Conservation (phyloP, 1,284 basidiomycete genomes). For the Microbotryum silenes-acaulis region DNA sequence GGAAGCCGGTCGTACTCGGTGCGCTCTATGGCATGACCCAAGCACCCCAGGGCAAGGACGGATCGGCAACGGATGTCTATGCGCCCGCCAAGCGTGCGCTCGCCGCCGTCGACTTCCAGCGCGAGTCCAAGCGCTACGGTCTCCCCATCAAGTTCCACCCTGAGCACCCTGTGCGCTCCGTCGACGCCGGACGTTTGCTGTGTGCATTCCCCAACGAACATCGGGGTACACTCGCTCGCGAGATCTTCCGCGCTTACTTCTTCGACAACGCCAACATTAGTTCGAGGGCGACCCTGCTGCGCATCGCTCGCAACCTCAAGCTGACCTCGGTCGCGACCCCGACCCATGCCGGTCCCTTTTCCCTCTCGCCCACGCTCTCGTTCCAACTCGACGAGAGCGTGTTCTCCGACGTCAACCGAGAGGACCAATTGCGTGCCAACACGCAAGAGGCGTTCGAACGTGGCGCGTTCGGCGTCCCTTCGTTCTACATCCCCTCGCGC, state of each 20-base stretch:
- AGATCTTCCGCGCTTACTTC: conserved; percentile 7
- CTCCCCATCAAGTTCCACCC: conserved; percentile 7
- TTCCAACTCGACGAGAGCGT: conserved; percentile 8
- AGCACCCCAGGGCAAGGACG: conserved; percentile 12
- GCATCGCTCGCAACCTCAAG: conserved; percentile 6
- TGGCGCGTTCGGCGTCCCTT: conserved; percentile 14
- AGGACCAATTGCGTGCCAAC: conserved; percentile 4
- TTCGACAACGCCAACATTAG: conserved; percentile 7
- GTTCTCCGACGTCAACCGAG: conserved; percentile 1
- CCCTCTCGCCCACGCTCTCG: not conserved
- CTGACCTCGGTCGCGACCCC: conserved; percentile 1
- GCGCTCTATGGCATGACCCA: conserved; percentile 9
- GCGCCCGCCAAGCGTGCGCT: conserved; percentile 1
- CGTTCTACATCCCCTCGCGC: conserved; percentile 1
- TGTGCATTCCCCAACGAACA: conserved; percentile 6
- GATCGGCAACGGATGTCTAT: conserved; percentile 4
- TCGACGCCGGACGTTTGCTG: conserved; percentile 7
- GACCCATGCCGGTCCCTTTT: conserved; percentile 7
- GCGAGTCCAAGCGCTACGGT: conserved; percentile 6
- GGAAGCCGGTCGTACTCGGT: conserved; percentile 8
- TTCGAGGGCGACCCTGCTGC: not conserved
- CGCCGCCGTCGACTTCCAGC: conserved; percentile 1
- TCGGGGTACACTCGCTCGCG: conserved; percentile 2
- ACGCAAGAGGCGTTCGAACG: conserved; percentile 8
- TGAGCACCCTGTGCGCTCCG: conserved; percentile 5